phyloP scores from a whole-genome alignment of 257 asterid genomes.

The Hygrophila difformis region DNA sequence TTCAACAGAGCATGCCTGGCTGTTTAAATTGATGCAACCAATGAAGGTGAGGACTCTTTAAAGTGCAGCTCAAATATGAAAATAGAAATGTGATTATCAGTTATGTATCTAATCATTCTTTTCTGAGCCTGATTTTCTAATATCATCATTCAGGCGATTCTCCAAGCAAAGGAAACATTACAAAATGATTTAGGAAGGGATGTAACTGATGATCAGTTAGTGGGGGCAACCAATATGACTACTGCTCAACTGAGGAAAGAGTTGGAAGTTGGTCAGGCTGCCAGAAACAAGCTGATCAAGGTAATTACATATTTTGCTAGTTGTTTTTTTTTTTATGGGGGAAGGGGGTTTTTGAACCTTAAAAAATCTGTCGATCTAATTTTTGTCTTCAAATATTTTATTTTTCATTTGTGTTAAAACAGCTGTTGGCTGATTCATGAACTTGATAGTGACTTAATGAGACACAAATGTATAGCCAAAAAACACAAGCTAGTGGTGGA shows the following conservation, averaged over 20 bases:
- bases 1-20: conserved; percentile 63
- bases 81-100: too few relatives aligned
- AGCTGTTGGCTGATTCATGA: too few relatives aligned
- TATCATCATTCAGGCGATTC: conserved; percentile 44
- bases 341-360: not conserved
- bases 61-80: too few relatives aligned
- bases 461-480: too few relatives aligned
- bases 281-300: conserved; percentile 88
- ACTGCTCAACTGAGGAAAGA: conserved; percentile 42
- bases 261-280: conserved; percentile 75
- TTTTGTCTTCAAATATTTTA: too few relatives aligned
- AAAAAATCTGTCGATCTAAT: not conserved
- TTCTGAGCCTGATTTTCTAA: conserved; percentile 6
- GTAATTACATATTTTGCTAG: conserved; percentile 28
- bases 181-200: conserved; percentile 61
- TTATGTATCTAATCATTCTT: not conserved
- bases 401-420: too few relatives aligned
- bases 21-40: conserved; percentile 65
- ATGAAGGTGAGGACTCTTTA: conserved; percentile 46
- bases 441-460: too few relatives aligned
- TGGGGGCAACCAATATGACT: conserved; percentile 43
- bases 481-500: too few relatives aligned
- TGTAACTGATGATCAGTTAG: conserved; percentile 52
- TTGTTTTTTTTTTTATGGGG: not conserved
- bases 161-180: conserved; percentile 50